Evolutionary conservation across 148 eudicot genomes (phyloP).

Genomic region (Oxyria digyna): DNA sequence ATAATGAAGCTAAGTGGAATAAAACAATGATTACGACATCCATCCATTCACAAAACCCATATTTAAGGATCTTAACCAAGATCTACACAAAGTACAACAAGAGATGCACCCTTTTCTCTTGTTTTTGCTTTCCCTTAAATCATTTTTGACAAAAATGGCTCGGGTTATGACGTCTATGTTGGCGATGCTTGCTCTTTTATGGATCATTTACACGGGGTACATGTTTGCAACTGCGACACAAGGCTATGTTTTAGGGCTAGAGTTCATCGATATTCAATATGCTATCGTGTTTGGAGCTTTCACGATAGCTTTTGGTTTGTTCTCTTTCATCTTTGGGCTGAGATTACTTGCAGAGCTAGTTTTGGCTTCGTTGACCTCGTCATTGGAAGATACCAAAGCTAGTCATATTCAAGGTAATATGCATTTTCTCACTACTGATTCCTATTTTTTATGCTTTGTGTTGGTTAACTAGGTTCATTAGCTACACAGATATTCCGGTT

Average conservation of each 20-base stretch:
- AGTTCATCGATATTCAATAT: slow-evolving; percentile 2
- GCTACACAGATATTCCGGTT: neutral
- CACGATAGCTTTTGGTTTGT: slow-evolving; percentile 24
- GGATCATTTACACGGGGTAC: slow-evolving; percentile 20
- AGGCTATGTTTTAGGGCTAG: neutral
- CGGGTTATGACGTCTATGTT: slow-evolving; percentile 8
- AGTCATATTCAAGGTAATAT: slow-evolving; percentile 18
- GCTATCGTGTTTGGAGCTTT: slow-evolving; percentile 20
- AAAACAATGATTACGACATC: slow-evolving; percentile 13
- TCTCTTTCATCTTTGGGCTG: slow-evolving; percentile 21
- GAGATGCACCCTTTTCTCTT: neutral
- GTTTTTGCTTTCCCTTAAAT: neutral
- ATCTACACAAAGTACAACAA: neutral
- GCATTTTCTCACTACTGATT: neutral
- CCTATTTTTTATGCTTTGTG: neutral
- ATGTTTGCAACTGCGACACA: slow-evolving; percentile 9
- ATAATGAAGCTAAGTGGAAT: slow-evolving; percentile 15
- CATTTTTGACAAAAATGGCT: neutral
- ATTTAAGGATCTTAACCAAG: slow-evolving; percentile 1
- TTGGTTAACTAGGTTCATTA: neutral
- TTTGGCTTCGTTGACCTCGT: slow-evolving; percentile 14
- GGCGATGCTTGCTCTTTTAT: slow-evolving; percentile 17
- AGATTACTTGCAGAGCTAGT: slow-evolving; percentile 23
- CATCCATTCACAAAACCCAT: neutral
- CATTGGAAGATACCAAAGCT: slow-evolving; percentile 8